Conservation (phyloP, 2,329 filamentous ascomycete genomes). For the Ceratocystiopsis minuta region DNA sequence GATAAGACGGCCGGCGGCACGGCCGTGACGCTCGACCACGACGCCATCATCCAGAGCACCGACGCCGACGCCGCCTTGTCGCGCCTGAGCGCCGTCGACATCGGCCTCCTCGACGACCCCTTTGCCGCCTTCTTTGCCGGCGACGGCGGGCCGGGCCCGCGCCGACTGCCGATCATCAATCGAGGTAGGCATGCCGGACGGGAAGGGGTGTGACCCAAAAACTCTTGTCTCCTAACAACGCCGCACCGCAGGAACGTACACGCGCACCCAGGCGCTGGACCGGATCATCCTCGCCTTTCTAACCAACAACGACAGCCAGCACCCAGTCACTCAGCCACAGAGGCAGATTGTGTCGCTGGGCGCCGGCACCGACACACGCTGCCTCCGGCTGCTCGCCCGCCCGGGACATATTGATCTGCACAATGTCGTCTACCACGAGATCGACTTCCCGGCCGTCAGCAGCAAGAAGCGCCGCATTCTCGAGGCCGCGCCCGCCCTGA, state of each 20-base stretch:
- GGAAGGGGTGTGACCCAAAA: neutral
- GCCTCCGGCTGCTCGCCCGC: slow-evolving; percentile 50
- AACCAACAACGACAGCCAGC: slow-evolving; percentile 8
- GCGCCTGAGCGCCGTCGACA: slow-evolving; percentile 67
- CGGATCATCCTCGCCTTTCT: slow-evolving; percentile 58
- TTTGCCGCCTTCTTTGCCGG: slow-evolving; percentile 55
- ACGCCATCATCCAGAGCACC: slow-evolving; percentile 68
- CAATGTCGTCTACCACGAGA: slow-evolving; percentile 64
- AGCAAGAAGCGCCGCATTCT: slow-evolving; percentile 41
- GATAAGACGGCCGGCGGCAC: slow-evolving; percentile 14
- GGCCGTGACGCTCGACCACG: slow-evolving; percentile 29
- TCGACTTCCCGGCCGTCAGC: slow-evolving; percentile 72
- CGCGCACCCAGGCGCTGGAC: slow-evolving; percentile 72
- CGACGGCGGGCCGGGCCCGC: slow-evolving; percentile 27
- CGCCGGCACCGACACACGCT: slow-evolving; percentile 82
- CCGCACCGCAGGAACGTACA: slow-evolving; percentile 57
- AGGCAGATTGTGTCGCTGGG: slow-evolving; percentile 83
- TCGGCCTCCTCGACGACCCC: slow-evolving; percentile 69
- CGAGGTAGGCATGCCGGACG: slow-evolving; percentile 39
- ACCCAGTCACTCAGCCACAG: slow-evolving; percentile 5
- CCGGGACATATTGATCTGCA: slow-evolving; percentile 13
- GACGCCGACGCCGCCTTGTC: slow-evolving; percentile 85
- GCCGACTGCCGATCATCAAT: slow-evolving; percentile 82
- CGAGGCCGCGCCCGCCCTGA: slow-evolving; percentile 26
- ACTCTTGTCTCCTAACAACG: too few relatives aligned